Percentiles rank a stretch among this genome's conserved stretches.
These are phyloP conservation scores for Escallonia rubra DNA, from an alignment of 129 eudicot species.

Conservation along the genomic window DNA sequence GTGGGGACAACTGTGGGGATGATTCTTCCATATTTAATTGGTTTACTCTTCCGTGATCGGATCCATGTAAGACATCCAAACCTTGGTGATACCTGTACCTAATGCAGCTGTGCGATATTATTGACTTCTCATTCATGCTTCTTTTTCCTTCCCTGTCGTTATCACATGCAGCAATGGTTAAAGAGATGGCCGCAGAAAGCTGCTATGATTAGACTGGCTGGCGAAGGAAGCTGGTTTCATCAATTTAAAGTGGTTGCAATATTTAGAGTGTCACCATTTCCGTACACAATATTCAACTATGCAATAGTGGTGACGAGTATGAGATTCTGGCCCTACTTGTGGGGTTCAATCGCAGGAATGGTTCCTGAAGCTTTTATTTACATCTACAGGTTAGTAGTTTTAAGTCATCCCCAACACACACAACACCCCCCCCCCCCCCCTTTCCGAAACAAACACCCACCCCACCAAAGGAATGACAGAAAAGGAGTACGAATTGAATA, in stretches of 20 bases:
- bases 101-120: background rate
- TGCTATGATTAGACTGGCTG: constrained; percentile 81
- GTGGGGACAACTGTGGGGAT: constrained; percentile 92
- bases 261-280: constrained; percentile 88
- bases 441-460: no score
- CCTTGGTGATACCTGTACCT: background rate
- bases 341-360: constrained; percentile 90
- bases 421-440: no score
- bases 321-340: constrained; percentile 81
- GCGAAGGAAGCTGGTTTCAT: constrained; percentile 78
- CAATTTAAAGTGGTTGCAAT: constrained; percentile 82
- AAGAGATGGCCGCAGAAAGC: constrained; percentile 83
- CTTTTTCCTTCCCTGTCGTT: background rate
- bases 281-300: constrained; percentile 85
- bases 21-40: constrained; percentile 76
- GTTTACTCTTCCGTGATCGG: constrained; percentile 69
- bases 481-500: no score
- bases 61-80: constrained; percentile 66
- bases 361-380: constrained; percentile 88
- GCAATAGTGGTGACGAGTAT: constrained; percentile 79
- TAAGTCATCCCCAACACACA: no score
- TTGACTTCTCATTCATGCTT: background rate
- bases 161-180: constrained; percentile 63
- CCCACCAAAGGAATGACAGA: no score
- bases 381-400: constrained; percentile 59